Conservation (phyloP, 1,284 basidiomycete species). For the Inonotus obliquus region DNA sequence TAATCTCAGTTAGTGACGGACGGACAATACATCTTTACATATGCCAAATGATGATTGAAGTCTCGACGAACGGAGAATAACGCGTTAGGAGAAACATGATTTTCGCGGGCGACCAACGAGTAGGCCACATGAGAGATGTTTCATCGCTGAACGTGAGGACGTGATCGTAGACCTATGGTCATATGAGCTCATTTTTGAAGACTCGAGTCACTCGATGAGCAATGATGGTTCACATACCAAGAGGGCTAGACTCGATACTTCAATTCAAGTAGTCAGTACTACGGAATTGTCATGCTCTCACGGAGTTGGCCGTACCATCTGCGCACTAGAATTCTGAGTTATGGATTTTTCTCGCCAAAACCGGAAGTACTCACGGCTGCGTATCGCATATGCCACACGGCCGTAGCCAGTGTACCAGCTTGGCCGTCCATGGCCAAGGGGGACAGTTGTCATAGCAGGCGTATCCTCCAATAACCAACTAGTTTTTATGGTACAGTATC, state of each 20-base stretch:
- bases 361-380: neutral
- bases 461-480: too few relatives aligned
- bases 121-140: constrained; percentile 3
- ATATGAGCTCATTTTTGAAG: neutral
- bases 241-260: neutral
- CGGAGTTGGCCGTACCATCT: neutral
- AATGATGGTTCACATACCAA: neutral
- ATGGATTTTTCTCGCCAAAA: neutral
- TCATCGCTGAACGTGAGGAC: neutral
- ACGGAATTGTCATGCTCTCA: too few relatives aligned
- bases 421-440: neutral
- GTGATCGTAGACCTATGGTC: constrained; percentile 1
- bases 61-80: constrained; percentile 5
- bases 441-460: too few relatives aligned
- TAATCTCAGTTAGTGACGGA: neutral
- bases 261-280: neutral
- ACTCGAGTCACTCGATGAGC: neutral
- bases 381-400: neutral
- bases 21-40: neutral
- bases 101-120: constrained; percentile 2
- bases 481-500: too few relatives aligned
- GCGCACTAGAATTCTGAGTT: neutral
- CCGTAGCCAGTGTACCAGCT: neutral
- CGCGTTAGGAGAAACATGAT: constrained; percentile 8
- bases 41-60: constrained; percentile 7